phyloP scores from a whole-genome alignment of 352 stramenopile species.

The Bremia lactucae region DNA sequence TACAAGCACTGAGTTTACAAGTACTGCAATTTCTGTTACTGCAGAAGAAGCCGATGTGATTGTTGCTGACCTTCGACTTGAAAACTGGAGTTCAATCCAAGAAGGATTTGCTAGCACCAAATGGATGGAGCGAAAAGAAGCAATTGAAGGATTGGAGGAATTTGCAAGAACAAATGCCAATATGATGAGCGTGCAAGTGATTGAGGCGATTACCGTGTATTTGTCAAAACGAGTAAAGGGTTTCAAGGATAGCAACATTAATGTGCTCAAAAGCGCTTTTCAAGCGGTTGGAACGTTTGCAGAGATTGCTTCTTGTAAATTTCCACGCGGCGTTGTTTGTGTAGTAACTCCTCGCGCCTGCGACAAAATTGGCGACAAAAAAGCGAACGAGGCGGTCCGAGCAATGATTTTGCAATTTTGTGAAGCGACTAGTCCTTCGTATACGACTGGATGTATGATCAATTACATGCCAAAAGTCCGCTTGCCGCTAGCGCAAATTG shows the following conservation, averaged over 20 bases:
- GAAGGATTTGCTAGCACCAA: conserved; percentile 61
- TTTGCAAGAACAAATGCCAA: conserved; percentile 39
- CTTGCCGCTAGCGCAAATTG: conserved; percentile 60
- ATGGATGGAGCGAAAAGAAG: conserved; percentile 74
- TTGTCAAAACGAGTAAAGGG: conserved; percentile 69
- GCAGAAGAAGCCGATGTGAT: conserved; percentile 58
- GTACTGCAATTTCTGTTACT: conserved; percentile 49
- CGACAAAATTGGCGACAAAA: conserved; percentile 79
- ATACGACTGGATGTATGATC: conserved; percentile 69
- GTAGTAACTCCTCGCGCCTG: conserved; percentile 50
- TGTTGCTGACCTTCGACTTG: conserved; percentile 46
- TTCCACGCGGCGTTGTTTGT: conserved; percentile 65
- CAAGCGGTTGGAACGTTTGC: conserved; percentile 70
- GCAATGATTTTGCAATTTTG: conserved; percentile 70
- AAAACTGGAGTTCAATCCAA: conserved; percentile 38
- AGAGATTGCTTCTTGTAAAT: conserved; percentile 41
- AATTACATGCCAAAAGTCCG: conserved; percentile 73
- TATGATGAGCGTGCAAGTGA: conserved; percentile 44
- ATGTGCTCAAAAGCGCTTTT: conserved; percentile 79
- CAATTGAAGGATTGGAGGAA: conserved; percentile 59
- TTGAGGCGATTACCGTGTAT: conserved; percentile 71
- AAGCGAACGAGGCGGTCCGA: conserved; percentile 55
- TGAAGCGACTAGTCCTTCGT: conserved; percentile 59
- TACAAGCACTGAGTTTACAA: conserved; percentile 43
- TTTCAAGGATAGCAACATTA: conserved; percentile 86